Evolutionary conservation across 805 yeast species (phyloP).

Genomic region (Starmerella stellata): DNA sequence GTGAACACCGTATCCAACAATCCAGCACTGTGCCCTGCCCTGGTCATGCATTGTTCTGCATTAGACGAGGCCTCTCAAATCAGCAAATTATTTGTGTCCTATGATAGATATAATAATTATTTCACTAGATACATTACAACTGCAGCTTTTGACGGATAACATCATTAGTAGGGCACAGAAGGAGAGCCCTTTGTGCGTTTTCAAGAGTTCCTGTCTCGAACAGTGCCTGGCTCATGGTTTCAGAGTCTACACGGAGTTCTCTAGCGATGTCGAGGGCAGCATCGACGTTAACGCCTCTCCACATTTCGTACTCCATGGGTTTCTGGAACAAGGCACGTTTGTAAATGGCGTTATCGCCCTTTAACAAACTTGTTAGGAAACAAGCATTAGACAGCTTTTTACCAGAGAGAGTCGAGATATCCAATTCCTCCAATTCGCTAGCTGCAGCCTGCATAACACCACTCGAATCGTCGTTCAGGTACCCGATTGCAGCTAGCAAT

Average conservation of each 20-base stretch:
- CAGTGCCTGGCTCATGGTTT: conserved; percentile 36
- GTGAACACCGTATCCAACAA: no score
- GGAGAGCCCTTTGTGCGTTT: conserved; percentile 48
- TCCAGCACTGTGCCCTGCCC: no score
- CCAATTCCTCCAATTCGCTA: conserved; percentile 45
- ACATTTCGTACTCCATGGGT: conserved; percentile 50
- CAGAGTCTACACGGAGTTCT: conserved; percentile 31
- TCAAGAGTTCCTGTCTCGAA: conserved; percentile 31
- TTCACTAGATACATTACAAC: no score
- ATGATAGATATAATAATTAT: no score
- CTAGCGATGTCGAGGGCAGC: conserved; percentile 44
- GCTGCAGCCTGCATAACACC: conserved; percentile 37
- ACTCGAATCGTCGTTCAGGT: conserved; percentile 41
- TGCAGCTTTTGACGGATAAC: no score
- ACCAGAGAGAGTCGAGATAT: conserved; percentile 27
- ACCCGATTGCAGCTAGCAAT: conserved; percentile 62
- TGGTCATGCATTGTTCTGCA: no score
- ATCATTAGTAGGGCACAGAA: no score
- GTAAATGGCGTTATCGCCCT: conserved; percentile 29
- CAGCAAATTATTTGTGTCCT: no score
- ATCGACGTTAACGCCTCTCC: conserved; percentile 44
- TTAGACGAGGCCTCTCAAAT: no score
- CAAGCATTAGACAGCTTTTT: conserved; percentile 25
- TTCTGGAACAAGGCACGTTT: conserved; percentile 54
- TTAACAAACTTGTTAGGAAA: conserved; percentile 9